phyloP scores from a whole-genome alignment of 345 rosid species.

The Passiflora organensis region DNA sequence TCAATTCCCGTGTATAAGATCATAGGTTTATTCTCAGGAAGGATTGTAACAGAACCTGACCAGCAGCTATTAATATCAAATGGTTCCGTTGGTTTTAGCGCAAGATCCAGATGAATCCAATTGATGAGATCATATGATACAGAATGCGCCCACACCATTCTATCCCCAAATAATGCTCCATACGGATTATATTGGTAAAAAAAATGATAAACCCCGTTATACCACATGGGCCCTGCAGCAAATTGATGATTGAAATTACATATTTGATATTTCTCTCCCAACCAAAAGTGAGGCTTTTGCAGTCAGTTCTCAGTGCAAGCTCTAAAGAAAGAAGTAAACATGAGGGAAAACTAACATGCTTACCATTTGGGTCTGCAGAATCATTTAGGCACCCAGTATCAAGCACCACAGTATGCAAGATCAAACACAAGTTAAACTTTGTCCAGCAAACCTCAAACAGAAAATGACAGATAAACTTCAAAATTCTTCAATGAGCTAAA shows the following conservation, averaged over 20 bases:
- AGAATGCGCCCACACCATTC: constrained; percentile 65
- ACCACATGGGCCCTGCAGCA: constrained; percentile 64
- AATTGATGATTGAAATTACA: constrained; percentile 5
- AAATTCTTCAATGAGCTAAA: background rate
- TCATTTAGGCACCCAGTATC: constrained; percentile 5
- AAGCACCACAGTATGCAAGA: constrained; percentile 12
- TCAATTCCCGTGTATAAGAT: constrained; percentile 59
- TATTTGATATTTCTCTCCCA: background rate
- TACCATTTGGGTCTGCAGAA: constrained; percentile 45
- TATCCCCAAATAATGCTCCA: constrained; percentile 41
- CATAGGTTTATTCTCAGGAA: constrained; percentile 48
- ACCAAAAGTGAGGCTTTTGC: too few species aligned
- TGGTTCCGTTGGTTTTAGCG: constrained; percentile 48
- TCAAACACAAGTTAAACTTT: background rate
- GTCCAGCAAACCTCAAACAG: background rate
- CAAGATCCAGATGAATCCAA: constrained; percentile 55
- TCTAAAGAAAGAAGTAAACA: background rate
- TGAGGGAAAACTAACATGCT: constrained; percentile 8
- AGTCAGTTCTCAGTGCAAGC: too few species aligned
- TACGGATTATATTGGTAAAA: constrained; percentile 62
- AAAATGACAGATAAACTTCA: background rate
- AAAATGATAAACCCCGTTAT: constrained; percentile 59
- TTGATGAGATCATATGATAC: constrained; percentile 60
- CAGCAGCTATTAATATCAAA: constrained; percentile 60
- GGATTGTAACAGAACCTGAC: constrained; percentile 66